A percentile compares a stretch with the other conserved stretches of the same genome.
Evolutionary conservation across 2,329 filamentous ascomycete species (phyloP).

Genomic region (Exserohilum rostratum): DNA sequence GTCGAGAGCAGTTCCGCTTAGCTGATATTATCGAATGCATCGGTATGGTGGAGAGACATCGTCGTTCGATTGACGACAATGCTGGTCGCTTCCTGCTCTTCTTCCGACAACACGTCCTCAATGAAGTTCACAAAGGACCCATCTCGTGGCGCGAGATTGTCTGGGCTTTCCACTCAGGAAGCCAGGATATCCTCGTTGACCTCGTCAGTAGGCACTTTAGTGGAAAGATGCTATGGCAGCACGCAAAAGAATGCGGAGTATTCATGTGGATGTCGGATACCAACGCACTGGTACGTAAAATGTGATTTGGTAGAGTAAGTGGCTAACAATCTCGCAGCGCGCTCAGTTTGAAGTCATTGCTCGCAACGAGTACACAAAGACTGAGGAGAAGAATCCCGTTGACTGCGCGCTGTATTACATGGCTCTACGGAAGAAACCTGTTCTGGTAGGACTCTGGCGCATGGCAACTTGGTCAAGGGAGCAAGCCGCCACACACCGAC

Average conservation of each 20-base stretch:
- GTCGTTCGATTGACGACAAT: constrained; percentile 88
- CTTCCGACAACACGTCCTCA: constrained; percentile 79
- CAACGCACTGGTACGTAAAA: constrained; percentile 69
- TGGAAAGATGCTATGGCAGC: constrained; percentile 79
- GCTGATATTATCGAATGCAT: constrained; percentile 85
- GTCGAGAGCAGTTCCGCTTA: constrained; percentile 83
- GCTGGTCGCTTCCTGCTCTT: constrained; percentile 86
- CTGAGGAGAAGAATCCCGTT: constrained; percentile 84
- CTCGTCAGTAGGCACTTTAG: constrained; percentile 82
- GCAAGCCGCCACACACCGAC: constrained; percentile 76
- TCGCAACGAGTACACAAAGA: constrained; percentile 89
- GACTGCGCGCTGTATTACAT: constrained; percentile 93
- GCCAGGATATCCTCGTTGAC: constrained; percentile 88
- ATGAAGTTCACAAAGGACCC: constrained; percentile 65
- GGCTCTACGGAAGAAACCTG: constrained; percentile 86
- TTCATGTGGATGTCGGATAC: constrained; percentile 93
- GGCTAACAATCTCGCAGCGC: constrained; percentile 54
- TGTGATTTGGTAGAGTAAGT: neutral
- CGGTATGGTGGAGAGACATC: constrained; percentile 82
- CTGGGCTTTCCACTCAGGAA: constrained; percentile 83
- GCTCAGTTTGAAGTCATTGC: constrained; percentile 88
- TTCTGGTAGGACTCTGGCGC: constrained; percentile 90
- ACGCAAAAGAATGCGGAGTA: constrained; percentile 83
- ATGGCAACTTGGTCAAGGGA: constrained; percentile 91
- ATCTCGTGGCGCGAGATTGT: constrained; percentile 77